Conservation (phyloP, 2,329 filamentous ascomycete genomes). For the Fusarium bactridioides region DNA sequence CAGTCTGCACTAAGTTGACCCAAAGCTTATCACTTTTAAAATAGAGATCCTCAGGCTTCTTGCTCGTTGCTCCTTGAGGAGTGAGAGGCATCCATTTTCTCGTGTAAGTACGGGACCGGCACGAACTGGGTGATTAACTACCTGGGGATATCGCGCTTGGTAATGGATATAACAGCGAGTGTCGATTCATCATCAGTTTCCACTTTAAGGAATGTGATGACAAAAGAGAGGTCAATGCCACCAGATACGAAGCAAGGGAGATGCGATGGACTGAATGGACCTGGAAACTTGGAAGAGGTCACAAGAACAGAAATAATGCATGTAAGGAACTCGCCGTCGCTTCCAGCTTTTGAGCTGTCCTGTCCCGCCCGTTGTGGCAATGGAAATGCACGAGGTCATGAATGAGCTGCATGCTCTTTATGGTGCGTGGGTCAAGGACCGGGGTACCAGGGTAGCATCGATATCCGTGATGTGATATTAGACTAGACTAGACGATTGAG, state of each 20-base stretch:
- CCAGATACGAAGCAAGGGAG: background rate
- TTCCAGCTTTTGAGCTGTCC: background rate
- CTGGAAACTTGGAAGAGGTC: background rate
- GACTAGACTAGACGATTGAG: background rate
- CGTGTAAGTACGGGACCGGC: background rate
- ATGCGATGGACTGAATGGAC: background rate
- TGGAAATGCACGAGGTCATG: constrained; percentile 3
- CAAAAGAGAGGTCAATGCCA: background rate
- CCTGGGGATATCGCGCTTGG: background rate
- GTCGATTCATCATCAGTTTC: background rate
- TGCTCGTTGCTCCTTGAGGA: background rate
- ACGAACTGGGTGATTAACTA: background rate
- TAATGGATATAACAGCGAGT: constrained; percentile 1
- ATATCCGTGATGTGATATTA: background rate
- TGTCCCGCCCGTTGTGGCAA: background rate
- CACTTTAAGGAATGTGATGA: constrained; percentile 6
- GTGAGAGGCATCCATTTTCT: background rate
- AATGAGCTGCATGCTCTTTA: constrained; percentile 32
- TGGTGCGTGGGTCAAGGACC: constrained; percentile 14
- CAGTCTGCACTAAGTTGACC: background rate
- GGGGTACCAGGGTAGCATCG: background rate
- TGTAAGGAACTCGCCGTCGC: background rate
- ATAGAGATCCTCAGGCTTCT: background rate
- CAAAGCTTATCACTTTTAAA: background rate
- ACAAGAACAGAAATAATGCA: background rate